A percentile compares a stretch with the other conserved stretches of the same genome.
These are phyloP conservation scores for Malassezia globosa DNA, from an alignment of 1,284 basidiomycete genomes.

Conservation along the genomic window DNA sequence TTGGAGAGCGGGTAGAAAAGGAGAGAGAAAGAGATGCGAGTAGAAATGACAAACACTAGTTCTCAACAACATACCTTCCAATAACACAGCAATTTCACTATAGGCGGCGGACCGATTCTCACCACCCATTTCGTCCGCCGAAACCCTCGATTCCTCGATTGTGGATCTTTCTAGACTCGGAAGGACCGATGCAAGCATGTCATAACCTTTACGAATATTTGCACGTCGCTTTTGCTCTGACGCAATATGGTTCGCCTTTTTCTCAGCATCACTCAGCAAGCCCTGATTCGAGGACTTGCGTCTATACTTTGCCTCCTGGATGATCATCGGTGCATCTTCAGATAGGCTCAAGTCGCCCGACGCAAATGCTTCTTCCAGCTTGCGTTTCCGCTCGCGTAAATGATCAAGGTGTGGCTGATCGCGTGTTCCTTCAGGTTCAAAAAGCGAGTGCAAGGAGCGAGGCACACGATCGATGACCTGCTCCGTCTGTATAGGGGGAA, in stretches of 20 bases:
- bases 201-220: slow-evolving; percentile 19
- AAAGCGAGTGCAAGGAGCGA: background rate
- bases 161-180: background rate
- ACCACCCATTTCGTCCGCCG: too few species aligned
- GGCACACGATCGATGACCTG: background rate
- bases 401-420: slow-evolving; percentile 16
- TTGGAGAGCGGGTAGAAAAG: too few species aligned
- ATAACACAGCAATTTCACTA: slow-evolving; percentile 9
- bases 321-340: slow-evolving; percentile 2
- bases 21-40: too few species aligned
- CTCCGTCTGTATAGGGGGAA: background rate
- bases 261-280: slow-evolving; percentile 5
- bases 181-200: slow-evolving; percentile 5
- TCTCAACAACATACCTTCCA: slow-evolving; percentile 1
- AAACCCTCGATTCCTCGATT: too few species aligned
- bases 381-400: slow-evolving; percentile 11
- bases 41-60: too few species aligned
- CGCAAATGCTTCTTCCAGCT: background rate
- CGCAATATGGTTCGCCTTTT: slow-evolving; percentile 17
- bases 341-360: slow-evolving; percentile 1
- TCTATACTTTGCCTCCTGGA: background rate
- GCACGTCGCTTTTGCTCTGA: slow-evolving; percentile 17
- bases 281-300: slow-evolving; percentile 3
- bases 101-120: background rate
- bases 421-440: slow-evolving; percentile 3